Base-by-base conservation (phyloP, 1,284 basidiomycete genomes). In the Pascua sp. region DNA sequence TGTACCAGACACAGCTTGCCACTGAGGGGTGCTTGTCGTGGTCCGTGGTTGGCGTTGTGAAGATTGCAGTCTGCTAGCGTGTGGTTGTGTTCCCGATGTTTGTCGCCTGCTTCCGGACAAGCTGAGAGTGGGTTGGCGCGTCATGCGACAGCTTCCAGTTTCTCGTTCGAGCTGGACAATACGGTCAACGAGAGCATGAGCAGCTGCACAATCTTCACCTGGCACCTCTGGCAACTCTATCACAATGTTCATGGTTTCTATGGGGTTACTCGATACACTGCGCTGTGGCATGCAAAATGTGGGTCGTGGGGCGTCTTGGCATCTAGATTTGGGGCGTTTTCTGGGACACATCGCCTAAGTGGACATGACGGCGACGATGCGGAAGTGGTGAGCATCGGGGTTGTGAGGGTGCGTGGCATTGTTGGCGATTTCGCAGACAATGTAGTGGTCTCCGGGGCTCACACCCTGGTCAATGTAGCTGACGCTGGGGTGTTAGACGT, bases 291-390 rank as follows among this genome's bases (percentile, higher is more conserved):
- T 32, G 24, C 24, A 32, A 32, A 32, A 4, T 43, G 40, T 41
- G 40, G 40, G 40, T 11, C n/a, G 40, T 41, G n/a, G n/a, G 15
- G n/a, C 15, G 7, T 43, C 15, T 43, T n/a, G 8, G 7, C 7
- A 7, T 43, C 42, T 43, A 43, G 15, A 43, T 15, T 13, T 8
- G 15, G 15, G 42, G 42, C 15, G 8, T 7, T 43, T 7, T 32
- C 15, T 43, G 3, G 42, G 15, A 8, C 32, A 42, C 24, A 41
- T 18, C 10, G 44, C 39, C 62, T 69, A 78, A 9, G 77, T 76
- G 11, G 77, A 75, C 72, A 78, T 77, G 56, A 78, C 69, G 2
- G 76, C 77, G 43, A 78, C 77, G 32, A 79, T 63, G 36, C 78
- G 66, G 66, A 77, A 78, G 49, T 79, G 70, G 62, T 77, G 74